Evolutionary conservation across 306 rosid species (phyloP), one percentile per base, ranked within the genome.

Genomic region (Rubus idaeus): DNA sequence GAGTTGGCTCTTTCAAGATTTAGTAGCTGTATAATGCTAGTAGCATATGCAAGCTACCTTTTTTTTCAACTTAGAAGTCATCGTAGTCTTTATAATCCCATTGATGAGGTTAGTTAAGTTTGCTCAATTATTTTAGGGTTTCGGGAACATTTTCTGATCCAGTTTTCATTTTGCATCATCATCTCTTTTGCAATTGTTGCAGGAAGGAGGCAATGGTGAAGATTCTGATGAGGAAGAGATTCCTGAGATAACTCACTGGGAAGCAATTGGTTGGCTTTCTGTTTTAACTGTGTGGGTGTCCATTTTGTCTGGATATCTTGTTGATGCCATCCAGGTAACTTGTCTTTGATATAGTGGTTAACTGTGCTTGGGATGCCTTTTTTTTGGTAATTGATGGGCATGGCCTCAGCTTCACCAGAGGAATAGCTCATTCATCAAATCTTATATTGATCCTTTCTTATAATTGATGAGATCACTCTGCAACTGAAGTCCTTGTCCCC

Each of bases 201-300:
- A 89, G 92, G 89, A 86, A 75, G 87, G 39, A 70, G 87, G 71
- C 49, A 73, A 69, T 42, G 49, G 26, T 68, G 93, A 77, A 71
- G 82, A 81, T 71, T 77, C 79, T 7, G 87, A 83, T 6, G 97
- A 82, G 57, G 93, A 86, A 64, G 97, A 90, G 79, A 88, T 82
- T 76, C 57, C 83, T 52, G 94, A 91, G 80, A 82, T 93, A 78
- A 86, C 90, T 75, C 75, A 79, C 30, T 88, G 91, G 96, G 98
- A 93, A 90, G 88, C 98, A 46, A 86, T 93, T 75, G 81, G 81
- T 26, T 93, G 98, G 98, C 98, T 93, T 75, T 86, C 92, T 75
- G 60, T 91, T 83, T 85, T 93, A 84, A 93, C 97, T 21, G 85
- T 76, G 57, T 88, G 96, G 97, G 85, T 93, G 45, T 93, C 98